Base-by-base conservation (phyloP, 805 yeast species). In the Lipomyces japonicus region DNA sequence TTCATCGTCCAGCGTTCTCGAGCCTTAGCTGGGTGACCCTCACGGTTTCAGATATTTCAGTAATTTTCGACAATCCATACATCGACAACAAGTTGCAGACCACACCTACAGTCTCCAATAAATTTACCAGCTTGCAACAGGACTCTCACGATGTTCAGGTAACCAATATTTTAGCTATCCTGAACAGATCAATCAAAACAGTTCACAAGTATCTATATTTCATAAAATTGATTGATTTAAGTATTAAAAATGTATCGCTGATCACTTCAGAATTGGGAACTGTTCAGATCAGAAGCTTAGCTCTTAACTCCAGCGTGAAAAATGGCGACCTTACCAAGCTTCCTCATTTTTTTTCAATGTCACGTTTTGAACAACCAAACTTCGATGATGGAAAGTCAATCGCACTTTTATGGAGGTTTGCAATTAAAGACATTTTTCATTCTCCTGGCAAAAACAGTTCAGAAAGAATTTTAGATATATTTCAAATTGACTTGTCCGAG, bases 1-100 rank as follows among this genome's bases (percentile, higher is more conserved):
- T 72, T 12, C 74, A 70, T 46, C 60, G 73, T 3, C 73, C 75
- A 3, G 67, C 71, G 3, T 68, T 70, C 26, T 69, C 73, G 4
- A 51, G 68, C 10, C 75, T 75, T 3, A 72, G 73, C 1, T 68
- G 71, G 66, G 40, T 70, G 39, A 63, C 67, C 30, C 48, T 71
- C 30, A 45, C 63, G 19, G 56, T 70, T 36, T 50, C 62, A 19
- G 66, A 65, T 23, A 52, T 67, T 16, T 70, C 68, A 30, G 40
- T 71, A 18, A 51, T 58, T 10, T 46, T 65, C 31, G 71, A 69
- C 28, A 25, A 46, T 37, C n/a, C n/a, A n/a, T n/a, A n/a, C n/a
- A 39, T 38, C 50, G 30, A 50, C 34, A 46, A 53, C 38, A 25
- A 40, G 25, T 25, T 21, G 42, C 31, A 12, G 21, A 14, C 43